Evolutionary conservation across 306 rosid species (phyloP), one percentile per base, ranked within the genome.

Genomic region (Trifolium fragiferum): DNA sequence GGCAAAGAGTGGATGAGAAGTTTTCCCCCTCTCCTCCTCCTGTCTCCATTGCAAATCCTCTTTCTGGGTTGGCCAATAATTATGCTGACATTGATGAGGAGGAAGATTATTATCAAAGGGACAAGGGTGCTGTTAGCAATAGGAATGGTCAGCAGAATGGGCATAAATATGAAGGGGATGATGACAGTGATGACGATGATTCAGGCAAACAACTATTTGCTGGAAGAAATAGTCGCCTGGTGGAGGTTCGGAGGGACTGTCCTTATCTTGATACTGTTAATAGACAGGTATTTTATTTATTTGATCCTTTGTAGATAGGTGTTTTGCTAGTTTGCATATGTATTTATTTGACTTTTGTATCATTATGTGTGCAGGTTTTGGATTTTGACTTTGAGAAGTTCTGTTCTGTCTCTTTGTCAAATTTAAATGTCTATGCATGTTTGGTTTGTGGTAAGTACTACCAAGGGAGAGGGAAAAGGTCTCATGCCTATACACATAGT

Each of bases 401-500:
- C 72, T 94, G 99, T 77, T 92, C 96, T 5, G 95, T 94, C 53
- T 94, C 97, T 41, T 69, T 94, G 44, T 92, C 97, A 2, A 92
- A 92, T 82, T 85, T 94, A 80, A 94, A 94, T 64, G 99, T 94
- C 53, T 94, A 92, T 83, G 97, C 97, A 0, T 94, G 99, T 66
- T 79, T 94, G 84, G 99, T 94, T 43, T 94, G 99, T 54, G 99
- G 99, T 27, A 94, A 94, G 77, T 94, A 92, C 78, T 92, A 84
- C 78, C 97, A 94, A 89, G 99, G 99, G 55, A 90, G 98, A 70
- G 99, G 99, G 83, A 94, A 47, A 85, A 94, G 79, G 66, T 94
- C 99, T 70, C 99, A 90, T 74, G 98, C 98, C 19, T 94, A 94
- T 79, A 94, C 98, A n/a, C 98, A 94, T 73, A 91, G 98, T 72